These are phyloP conservation scores for Nemania sp. DNA, from an alignment of 2,329 filamentous ascomycete species.

Conservation along the genomic window DNA sequence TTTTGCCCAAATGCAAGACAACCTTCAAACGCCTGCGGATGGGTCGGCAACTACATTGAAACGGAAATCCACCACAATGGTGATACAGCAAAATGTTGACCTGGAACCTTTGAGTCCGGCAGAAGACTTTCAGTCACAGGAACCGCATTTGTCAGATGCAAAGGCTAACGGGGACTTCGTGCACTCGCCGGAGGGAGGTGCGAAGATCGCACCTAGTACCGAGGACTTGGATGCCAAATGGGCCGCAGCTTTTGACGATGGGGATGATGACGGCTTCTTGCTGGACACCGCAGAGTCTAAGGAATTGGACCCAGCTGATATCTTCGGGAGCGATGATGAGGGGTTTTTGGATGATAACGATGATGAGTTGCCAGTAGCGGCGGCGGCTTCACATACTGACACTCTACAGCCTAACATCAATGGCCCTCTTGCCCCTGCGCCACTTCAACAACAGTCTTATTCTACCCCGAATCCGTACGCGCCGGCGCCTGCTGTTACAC, in stretches of 20 bases:
- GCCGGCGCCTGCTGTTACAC: conserved; percentile 47
- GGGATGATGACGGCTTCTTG: conserved; percentile 67
- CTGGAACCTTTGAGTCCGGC: conserved; percentile 34
- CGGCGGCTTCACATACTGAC: conserved; percentile 30
- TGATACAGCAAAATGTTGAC: conserved; percentile 51
- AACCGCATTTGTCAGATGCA: conserved; percentile 19
- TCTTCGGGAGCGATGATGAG: conserved; percentile 83
- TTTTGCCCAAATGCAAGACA: conserved; percentile 57
- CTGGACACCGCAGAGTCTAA: conserved; percentile 55
- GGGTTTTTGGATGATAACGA: conserved; percentile 80
- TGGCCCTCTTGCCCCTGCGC: conserved; percentile 43
- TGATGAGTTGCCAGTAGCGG: conserved; percentile 46
- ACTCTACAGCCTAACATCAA: conserved; percentile 36
- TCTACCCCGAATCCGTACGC: conserved; percentile 51
- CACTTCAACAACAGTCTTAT: conserved; percentile 33
- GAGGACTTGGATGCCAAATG: conserved; percentile 77
- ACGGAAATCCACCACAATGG: conserved; percentile 72
- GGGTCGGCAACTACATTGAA: conserved; percentile 50
- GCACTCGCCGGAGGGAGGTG: conserved; percentile 30
- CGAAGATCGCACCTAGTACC: conserved; percentile 29
- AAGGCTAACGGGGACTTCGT: conserved; percentile 33
- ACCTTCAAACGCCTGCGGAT: conserved; percentile 35
- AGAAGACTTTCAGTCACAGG: conserved; percentile 27
- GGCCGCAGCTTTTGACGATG: conserved; percentile 79
- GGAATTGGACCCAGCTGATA: conserved; percentile 64